phyloP scores from a whole-genome alignment of 768 basidiomycete genomes.

The Tephrocybe sp. region DNA sequence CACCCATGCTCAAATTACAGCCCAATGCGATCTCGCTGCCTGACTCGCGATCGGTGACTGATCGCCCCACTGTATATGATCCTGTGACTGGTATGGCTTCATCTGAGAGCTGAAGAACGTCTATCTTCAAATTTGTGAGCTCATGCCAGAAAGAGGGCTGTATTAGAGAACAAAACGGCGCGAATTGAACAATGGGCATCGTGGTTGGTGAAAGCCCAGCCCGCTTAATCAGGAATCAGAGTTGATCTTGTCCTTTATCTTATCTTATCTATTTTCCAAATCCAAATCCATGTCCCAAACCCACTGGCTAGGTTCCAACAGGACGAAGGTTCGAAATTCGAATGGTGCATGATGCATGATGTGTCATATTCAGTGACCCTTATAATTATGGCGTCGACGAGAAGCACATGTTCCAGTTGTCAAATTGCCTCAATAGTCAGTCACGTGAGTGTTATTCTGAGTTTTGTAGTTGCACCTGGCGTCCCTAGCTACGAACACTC shows the following conservation, averaged over 20 bases:
- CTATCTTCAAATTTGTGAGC: constrained; percentile 87
- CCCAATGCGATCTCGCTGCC: constrained; percentile 72
- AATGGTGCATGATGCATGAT: too few species aligned
- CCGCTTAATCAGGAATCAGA: not conserved
- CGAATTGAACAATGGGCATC: constrained; percentile 81
- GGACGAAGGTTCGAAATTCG: too few species aligned
- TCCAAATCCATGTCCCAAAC: not conserved
- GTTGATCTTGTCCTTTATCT: not conserved
- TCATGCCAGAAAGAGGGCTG: constrained; percentile 94
- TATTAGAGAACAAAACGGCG: constrained; percentile 83
- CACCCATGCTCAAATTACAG: constrained; percentile 63
- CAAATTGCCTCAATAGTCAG: too few species aligned
- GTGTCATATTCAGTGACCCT: too few species aligned
- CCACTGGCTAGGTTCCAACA: too few species aligned
- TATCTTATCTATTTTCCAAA: constrained; percentile 6
- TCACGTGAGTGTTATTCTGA: too few species aligned
- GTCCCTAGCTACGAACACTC: too few species aligned
- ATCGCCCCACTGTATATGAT: constrained; percentile 69
- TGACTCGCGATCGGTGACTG: constrained; percentile 75
- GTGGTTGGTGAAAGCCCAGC: constrained; percentile 7
- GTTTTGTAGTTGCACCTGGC: too few species aligned
- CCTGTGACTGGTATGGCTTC: constrained; percentile 62
- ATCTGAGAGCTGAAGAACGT: constrained; percentile 82
- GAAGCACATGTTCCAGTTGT: too few species aligned
- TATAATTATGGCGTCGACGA: too few species aligned